Base-by-base conservation (phyloP, 495 filamentous ascomycete genomes). In the Eremomyces bilateralis region DNA sequence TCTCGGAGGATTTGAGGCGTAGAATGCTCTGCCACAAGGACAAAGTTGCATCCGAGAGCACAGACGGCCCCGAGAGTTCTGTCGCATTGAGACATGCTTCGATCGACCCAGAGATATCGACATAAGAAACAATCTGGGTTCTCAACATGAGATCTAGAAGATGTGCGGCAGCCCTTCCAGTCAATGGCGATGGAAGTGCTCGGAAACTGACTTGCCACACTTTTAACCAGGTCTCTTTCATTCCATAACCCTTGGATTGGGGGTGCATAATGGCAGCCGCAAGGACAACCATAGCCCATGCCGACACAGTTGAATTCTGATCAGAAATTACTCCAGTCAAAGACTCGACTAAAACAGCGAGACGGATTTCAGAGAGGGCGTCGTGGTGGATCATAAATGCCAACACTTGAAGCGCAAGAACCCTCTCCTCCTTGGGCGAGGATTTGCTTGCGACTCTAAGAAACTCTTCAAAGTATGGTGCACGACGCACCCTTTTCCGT, bases 141-240 rank as follows among this genome's bases (percentile, higher is more conserved):
- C 28, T 34, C 3, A 93, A 45, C 28, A 93, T 61, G 16, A 65
- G 56, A 32, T 69, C 52, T 50, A 92, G 64, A 4, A 92, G 55
- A 45, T 80, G 64, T 43, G 81, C 85, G 27, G 88, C 81, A 36
- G 78, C 69, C 38, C 88, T 72, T 31, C 76, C 88, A 8, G 69
- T 79, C 2, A 58, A 49, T 28, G 71, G 62, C 20, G 77, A 73
- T 27, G 72, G 74, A 19, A 88, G 59, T 37, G 67, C 67, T 20
- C 83, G 69, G 28, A 65, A 64, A 20, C 75, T 65, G 6, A 80
- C 53, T 36, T 82, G 73, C 76, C 82, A 90, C 24, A 69, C 60
- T 39, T 75, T 68, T 22, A 65, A 59, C 85, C 84, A 94, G 20
- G 54, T 13, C 24, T 27, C 24, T 27, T 6, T 8, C 24, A 27